phyloP scores from a whole-genome alignment of 108 stramenopile species.

The Parmales sp. region DNA sequence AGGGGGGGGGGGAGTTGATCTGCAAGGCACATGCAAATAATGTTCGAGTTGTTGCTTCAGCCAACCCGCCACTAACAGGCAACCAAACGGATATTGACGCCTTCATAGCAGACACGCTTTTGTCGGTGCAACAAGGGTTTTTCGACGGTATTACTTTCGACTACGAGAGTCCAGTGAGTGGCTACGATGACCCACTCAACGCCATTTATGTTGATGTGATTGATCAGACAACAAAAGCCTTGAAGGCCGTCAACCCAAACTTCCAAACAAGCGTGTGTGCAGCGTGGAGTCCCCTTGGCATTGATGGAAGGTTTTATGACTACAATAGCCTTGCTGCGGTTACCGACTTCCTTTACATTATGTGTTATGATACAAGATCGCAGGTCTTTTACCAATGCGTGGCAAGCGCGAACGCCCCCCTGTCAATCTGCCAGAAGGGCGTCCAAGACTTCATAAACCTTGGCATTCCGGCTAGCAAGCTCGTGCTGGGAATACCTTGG shows the following conservation, averaged over 20 bases:
- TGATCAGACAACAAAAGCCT: constrained; percentile 20
- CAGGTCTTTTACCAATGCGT: constrained; percentile 37
- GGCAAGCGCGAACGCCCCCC: constrained; percentile 38
- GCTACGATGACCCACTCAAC: not conserved
- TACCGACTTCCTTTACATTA: constrained; percentile 39
- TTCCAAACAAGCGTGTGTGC: constrained; percentile 37
- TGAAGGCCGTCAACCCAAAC: constrained; percentile 28
- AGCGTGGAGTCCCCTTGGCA: constrained; percentile 35
- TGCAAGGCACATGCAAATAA: constrained; percentile 24
- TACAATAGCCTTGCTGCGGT: constrained; percentile 28
- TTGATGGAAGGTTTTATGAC: constrained; percentile 42
- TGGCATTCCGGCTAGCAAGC: constrained; percentile 21
- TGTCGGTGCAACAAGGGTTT: constrained; percentile 10
- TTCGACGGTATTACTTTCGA: constrained; percentile 38
- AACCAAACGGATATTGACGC: constrained; percentile 19
- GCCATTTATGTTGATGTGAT: constrained; percentile 25
- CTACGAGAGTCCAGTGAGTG: constrained; percentile 21
- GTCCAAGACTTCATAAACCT: constrained; percentile 26
- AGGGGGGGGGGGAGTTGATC: constrained; percentile 23
- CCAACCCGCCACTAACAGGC: constrained; percentile 10
- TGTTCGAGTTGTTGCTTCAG: not conserved
- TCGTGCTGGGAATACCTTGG: constrained; percentile 46
- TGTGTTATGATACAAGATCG: constrained; percentile 45
- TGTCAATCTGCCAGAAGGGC: constrained; percentile 21
- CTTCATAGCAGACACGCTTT: constrained; percentile 25